A percentile compares a stretch with the other conserved stretches of the same genome.
These are phyloP conservation scores for Paxillus rubicundulus DNA, from an alignment of 768 basidiomycete genomes.

Conservation along the genomic window DNA sequence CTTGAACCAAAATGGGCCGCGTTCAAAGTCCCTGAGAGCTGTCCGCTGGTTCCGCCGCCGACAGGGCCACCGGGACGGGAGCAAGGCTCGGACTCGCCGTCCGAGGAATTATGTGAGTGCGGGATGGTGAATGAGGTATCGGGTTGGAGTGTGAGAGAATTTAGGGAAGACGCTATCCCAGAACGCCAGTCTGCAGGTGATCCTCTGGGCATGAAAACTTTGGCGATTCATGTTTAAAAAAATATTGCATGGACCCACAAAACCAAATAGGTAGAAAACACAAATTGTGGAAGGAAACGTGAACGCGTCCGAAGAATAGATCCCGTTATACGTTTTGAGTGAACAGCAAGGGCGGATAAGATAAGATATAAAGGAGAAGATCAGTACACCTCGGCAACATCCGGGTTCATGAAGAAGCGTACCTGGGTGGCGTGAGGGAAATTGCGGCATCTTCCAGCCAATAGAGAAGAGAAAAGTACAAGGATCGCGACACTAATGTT, in stretches of 20 bases:
- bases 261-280: conserved; percentile 32
- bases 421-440: neutral
- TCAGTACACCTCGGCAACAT: conserved; percentile 18
- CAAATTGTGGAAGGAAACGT: conserved; percentile 9
- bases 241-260: conserved; percentile 34
- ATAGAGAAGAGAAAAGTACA: neutral
- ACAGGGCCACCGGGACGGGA: conserved; percentile 9
- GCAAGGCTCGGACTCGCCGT: conserved; percentile 21
- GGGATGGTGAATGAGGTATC: conserved; percentile 10
- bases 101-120: conserved; percentile 13
- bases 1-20: conserved; percentile 10
- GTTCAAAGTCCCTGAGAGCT: conserved; percentile 9
- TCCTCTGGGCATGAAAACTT: conserved; percentile 26
- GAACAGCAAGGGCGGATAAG: conserved; percentile 15
- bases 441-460: neutral
- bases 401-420: conserved; percentile 9
- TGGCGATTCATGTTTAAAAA: conserved; percentile 24
- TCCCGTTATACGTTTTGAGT: conserved; percentile 5
- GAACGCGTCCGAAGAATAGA: conserved; percentile 11
- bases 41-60: conserved; percentile 13
- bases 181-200: conserved; percentile 14
- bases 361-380: conserved; percentile 14
- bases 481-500: neutral
- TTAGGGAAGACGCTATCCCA: conserved; percentile 4
- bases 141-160: conserved; percentile 14